Base-by-base conservation (phyloP, 495 filamentous ascomycete species). In the Staphylotrichum tortipilum region DNA sequence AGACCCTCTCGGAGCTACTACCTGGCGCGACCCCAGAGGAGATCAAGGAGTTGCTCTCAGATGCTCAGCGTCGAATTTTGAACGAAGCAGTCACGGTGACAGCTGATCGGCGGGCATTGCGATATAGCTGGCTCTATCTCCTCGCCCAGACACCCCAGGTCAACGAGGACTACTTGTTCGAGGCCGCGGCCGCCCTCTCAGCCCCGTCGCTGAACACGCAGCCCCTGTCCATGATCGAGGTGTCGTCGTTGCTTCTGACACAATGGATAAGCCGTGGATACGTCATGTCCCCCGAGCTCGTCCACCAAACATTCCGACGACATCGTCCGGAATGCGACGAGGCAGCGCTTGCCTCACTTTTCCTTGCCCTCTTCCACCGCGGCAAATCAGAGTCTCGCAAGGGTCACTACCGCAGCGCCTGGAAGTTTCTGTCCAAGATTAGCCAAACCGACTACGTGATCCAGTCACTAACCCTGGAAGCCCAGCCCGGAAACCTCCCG, bases 251-350 rank as follows among this genome's bases (percentile, higher is more conserved):
- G 47, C 34, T 63, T 6, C 8, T 63, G 9, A 39, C 46, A 7
- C 63, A 66, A 26, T 66, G 64, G 64, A 15, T 15, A 8, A 67
- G 60, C 24, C 58, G 58, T 12, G 47, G 56, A 10, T 58, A 59
- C 28, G 36, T 63, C 24, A n/a, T 2, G 14, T 29, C 12, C 4
- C 36, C 19, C 4, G 19, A 17, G 15, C 31, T 22, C 15, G 12
- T 54, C n/a, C 12, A 35, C 11, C 40, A 31, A 3, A 12, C 26
- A 11, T 54, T 60, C 7, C 31, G 58, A 15, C 9, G 10, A 14
- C 21, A 39, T 10, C 41, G 41, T 35, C 23, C 33, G 2, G 39
- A 38, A 7, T 21, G 51, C 26, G 53, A 57, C 17, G 53, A 57
- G 10, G 52, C 33, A 18, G 57, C 53, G 10, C 42, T 69, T 3